phyloP scores from a whole-genome alignment of 768 basidiomycete genomes.

The Hygrophoropsis aurantiaca region DNA sequence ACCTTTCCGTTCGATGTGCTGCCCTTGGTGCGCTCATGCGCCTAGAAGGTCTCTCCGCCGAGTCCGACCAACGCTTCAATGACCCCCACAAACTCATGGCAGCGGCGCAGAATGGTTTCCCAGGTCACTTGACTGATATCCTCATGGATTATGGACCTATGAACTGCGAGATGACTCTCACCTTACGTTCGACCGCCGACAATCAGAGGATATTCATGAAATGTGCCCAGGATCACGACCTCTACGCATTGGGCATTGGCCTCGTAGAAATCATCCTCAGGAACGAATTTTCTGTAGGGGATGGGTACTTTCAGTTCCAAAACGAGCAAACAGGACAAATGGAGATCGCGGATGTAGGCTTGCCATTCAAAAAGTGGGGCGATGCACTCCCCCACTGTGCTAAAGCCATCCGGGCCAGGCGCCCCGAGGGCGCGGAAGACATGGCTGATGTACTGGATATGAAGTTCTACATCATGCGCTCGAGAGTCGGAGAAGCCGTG shows the following conservation, averaged over 20 bases:
- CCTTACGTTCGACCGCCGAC: slow-evolving; percentile 38
- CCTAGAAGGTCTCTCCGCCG: slow-evolving; percentile 42
- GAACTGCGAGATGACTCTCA: slow-evolving; percentile 48
- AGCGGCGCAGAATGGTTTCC: slow-evolving; percentile 42
- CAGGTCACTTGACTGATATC: slow-evolving; percentile 44
- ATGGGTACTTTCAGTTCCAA: slow-evolving; percentile 53
- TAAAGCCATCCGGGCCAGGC: slow-evolving; percentile 47
- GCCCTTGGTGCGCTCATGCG: slow-evolving; percentile 56
- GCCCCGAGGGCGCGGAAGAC: slow-evolving; percentile 44
- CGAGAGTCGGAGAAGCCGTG: slow-evolving; percentile 49
- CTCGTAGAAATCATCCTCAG: slow-evolving; percentile 50
- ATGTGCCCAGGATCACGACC: slow-evolving; percentile 44
- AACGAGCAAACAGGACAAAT: slow-evolving; percentile 41
- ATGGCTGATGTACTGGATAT: slow-evolving; percentile 65
- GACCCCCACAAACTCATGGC: slow-evolving; percentile 51
- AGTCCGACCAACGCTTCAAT: slow-evolving; percentile 43
- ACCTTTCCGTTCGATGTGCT: slow-evolving; percentile 50
- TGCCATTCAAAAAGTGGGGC: slow-evolving; percentile 60
- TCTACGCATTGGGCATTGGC: slow-evolving; percentile 50
- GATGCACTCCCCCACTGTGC: slow-evolving; percentile 64
- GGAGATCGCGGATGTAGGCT: slow-evolving; percentile 44
- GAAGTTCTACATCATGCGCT: slow-evolving; percentile 54
- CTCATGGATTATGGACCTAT: slow-evolving; percentile 48
- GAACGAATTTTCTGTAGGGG: slow-evolving; percentile 60
- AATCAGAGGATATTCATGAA: slow-evolving; percentile 56